A percentile compares a stretch with the other conserved stretches of the same genome.
phyloP scores from a whole-genome alignment of 495 filamentous ascomycete genomes.

The Neurospora tetraspora region DNA sequence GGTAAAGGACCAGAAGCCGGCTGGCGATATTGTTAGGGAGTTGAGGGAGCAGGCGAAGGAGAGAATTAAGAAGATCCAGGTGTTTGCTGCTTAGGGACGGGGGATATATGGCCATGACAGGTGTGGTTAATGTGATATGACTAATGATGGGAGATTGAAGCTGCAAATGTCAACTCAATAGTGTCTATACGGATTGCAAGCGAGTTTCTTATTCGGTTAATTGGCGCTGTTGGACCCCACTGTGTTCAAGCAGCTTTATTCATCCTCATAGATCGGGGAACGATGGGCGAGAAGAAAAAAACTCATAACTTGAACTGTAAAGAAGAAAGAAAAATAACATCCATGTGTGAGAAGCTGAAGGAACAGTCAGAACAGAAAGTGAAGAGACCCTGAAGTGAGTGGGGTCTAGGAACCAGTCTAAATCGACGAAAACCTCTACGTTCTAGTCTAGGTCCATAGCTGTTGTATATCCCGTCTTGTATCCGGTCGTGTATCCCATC shows the following conservation, averaged over 20 bases:
- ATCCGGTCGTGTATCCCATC: background rate
- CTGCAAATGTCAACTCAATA: background rate
- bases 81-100: background rate
- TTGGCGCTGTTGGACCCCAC: background rate
- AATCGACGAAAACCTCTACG: background rate
- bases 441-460: background rate
- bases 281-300: background rate
- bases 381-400: background rate
- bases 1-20: constrained; percentile 56
- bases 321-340: no score
- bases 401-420: no score
- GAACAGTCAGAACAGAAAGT: background rate
- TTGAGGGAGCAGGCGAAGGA: constrained; percentile 58
- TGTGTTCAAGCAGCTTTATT: background rate
- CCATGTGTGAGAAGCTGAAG: no score
- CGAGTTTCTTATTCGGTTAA: background rate
- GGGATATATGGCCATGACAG: background rate
- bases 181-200: background rate
- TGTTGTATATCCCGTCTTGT: background rate
- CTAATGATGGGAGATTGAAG: background rate
- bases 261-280: background rate
- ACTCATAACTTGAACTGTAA: background rate
- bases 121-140: background rate
- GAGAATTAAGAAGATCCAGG: constrained; percentile 24
- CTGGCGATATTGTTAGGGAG: constrained; percentile 57